phyloP scores from a whole-genome alignment of 139 green algal species.

The Chlamydomonas sp. region DNA sequence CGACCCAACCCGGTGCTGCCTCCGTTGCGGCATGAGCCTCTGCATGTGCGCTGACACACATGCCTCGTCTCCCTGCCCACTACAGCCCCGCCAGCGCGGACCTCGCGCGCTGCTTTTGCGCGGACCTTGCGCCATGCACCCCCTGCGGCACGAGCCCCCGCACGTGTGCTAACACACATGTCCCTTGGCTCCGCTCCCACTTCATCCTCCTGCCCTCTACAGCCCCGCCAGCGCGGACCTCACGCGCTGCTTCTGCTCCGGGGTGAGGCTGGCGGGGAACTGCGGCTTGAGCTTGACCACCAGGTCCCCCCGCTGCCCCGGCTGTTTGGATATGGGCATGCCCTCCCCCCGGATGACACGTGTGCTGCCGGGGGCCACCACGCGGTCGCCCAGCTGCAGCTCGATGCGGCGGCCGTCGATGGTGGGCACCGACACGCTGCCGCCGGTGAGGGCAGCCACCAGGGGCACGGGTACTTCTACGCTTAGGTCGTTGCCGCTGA shows the following conservation, averaged over 20 bases:
- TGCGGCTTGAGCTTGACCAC: slow-evolving; percentile 42
- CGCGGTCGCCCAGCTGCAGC: neutral
- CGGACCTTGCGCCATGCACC: no score
- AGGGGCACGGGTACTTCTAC: slow-evolving; percentile 23
- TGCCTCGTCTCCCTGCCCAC: no score
- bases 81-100: neutral
- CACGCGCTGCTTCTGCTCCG: slow-evolving; percentile 42
- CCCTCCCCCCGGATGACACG: slow-evolving; percentile 28
- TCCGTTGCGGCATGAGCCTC: no score
- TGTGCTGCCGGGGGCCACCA: slow-evolving; percentile 29
- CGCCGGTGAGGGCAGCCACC: slow-evolving; percentile 46
- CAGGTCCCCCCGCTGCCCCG: slow-evolving; percentile 42
- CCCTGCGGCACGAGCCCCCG: no score
- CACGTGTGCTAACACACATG: no score
- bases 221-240: neutral
- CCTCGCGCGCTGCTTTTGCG: slow-evolving; percentile 37
- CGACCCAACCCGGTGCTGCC: no score
- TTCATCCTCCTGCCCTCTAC: no score
- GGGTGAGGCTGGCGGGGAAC: slow-evolving; percentile 37
- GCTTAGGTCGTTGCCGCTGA: neutral
- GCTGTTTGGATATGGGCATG: slow-evolving; percentile 50
- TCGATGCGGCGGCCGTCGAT: slow-evolving; percentile 42
- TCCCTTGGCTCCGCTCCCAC: no score
- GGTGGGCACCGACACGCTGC: slow-evolving; percentile 21
- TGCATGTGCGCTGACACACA: no score